Conservation (phyloP, 352 stramenopile species). For the Ochromonadaceae sp. region DNA sequence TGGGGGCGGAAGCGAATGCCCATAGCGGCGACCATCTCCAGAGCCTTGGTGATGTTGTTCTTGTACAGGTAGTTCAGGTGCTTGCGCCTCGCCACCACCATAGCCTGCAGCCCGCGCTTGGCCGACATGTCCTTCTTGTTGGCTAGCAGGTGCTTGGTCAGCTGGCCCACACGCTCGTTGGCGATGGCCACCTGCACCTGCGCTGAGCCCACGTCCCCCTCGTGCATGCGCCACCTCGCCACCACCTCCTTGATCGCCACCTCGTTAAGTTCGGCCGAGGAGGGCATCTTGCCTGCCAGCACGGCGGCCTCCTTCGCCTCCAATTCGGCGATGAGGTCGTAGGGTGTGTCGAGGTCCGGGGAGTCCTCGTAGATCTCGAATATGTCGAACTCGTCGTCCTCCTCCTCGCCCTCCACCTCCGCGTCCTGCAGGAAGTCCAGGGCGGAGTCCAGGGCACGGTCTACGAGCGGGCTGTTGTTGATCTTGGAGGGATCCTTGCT, state of each 20-base stretch:
- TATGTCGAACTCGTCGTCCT: background rate
- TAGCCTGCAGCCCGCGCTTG: too few species aligned
- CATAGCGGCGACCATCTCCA: too few species aligned
- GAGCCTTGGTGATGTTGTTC: too few species aligned
- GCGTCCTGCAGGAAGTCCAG: background rate
- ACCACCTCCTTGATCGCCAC: background rate
- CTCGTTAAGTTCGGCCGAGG: background rate
- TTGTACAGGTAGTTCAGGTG: too few species aligned
- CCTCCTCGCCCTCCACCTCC: conserved; percentile 3
- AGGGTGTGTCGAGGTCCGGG: background rate
- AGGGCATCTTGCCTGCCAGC: background rate
- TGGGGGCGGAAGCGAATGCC: too few species aligned
- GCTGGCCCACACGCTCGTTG: background rate
- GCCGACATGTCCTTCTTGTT: too few species aligned
- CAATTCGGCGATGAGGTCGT: conserved; percentile 1
- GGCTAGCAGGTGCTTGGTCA: background rate
- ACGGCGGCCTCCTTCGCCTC: background rate
- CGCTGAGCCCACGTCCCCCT: background rate
- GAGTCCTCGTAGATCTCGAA: conserved; percentile 9
- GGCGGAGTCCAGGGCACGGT: background rate
- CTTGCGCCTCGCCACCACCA: too few species aligned
- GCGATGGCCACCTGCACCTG: conserved; percentile 3
- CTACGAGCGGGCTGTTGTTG: too few species aligned
- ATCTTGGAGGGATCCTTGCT: too few species aligned
- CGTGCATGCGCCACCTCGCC: background rate